Percentiles rank a stretch among this genome's conserved stretches.
Evolutionary conservation across 495 filamentous ascomycete genomes (phyloP).

Genomic region (Aspergillus carlsbadensis): DNA sequence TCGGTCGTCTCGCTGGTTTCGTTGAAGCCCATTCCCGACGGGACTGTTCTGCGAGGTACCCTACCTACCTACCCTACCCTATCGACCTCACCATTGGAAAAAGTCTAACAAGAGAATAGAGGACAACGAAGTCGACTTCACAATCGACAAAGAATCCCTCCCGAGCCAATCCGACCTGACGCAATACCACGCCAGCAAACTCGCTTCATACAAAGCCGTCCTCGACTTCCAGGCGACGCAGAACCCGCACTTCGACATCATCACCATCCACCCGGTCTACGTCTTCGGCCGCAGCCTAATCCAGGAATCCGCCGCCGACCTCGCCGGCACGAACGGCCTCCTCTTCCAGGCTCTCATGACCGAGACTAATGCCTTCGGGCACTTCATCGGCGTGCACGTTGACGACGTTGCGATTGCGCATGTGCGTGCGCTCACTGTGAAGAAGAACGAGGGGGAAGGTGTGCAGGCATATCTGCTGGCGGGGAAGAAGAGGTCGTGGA

Average conservation of each 20-base stretch:
- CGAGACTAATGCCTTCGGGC: slow-evolving; percentile 4
- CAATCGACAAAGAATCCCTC: not conserved
- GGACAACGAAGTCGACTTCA: slow-evolving; percentile 7
- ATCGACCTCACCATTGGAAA: not conserved
- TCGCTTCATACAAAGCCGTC: slow-evolving; percentile 27
- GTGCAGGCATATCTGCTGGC: not conserved
- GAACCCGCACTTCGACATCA: slow-evolving; percentile 17
- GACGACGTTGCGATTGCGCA: slow-evolving; percentile 22
- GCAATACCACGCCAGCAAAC: slow-evolving; percentile 26
- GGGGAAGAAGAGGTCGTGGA: not conserved
- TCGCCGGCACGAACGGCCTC: slow-evolving; percentile 15
- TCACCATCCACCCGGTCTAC: slow-evolving; percentile 21
- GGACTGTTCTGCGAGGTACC: not conserved
- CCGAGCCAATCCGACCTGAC: not conserved
- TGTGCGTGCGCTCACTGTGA: slow-evolving; percentile 3
- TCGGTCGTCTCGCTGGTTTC: slow-evolving; percentile 36
- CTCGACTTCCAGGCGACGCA: slow-evolving; percentile 20
- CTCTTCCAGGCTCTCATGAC: slow-evolving; percentile 6
- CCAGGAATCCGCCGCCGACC: slow-evolving; percentile 7
- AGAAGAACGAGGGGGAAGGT: not conserved
- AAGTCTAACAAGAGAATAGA: slow-evolving; percentile 2
- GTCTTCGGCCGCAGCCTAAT: slow-evolving; percentile 17
- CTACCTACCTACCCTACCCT: not conserved
- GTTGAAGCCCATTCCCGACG: not conserved
- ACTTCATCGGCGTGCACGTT: slow-evolving; percentile 18